These are phyloP conservation scores for Tolypocladium tropicale DNA, from an alignment of 2,329 filamentous ascomycete genomes.

Conservation along the genomic window DNA sequence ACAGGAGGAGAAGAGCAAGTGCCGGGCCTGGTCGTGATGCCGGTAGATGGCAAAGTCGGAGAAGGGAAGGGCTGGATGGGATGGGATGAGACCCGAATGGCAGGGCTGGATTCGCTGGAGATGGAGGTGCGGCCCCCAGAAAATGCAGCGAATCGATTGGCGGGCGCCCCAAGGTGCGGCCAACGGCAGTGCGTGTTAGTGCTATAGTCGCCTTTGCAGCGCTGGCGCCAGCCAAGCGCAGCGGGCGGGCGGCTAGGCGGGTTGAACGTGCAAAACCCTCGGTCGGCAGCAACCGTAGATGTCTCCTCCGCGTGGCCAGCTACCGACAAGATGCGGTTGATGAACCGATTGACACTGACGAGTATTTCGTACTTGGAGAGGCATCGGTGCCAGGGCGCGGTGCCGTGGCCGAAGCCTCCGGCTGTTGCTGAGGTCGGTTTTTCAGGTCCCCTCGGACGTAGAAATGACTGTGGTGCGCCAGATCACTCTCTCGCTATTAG, in stretches of 20 bases:
- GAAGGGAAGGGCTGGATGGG: not conserved
- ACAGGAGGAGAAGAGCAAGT: constrained; percentile 1
- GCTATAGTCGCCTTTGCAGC: not conserved
- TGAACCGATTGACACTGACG: too few species aligned
- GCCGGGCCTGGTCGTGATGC: constrained; percentile 8
- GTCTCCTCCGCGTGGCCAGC: not conserved
- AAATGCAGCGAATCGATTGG: constrained; percentile 16
- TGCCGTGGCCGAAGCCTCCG: not conserved
- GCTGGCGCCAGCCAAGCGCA: not conserved
- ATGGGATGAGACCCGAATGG: constrained; percentile 5
- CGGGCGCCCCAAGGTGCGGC: constrained; percentile 1
- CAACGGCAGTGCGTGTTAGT: not conserved
- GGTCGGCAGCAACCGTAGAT: too few species aligned
- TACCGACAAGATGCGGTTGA: not conserved
- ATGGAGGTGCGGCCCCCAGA: constrained; percentile 11
- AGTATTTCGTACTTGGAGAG: too few species aligned
- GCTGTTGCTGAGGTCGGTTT: too few species aligned
- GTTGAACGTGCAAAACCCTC: not conserved
- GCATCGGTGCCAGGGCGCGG: not conserved
- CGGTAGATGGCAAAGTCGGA: constrained; percentile 11
- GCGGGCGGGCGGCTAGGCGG: not conserved
- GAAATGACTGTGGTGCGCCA: too few species aligned
- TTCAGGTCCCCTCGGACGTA: too few species aligned
- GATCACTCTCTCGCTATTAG: too few species aligned
- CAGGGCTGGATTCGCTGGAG: constrained; percentile 1